Evolutionary conservation across 495 filamentous ascomycete species (phyloP).

Genomic region (Talaromyces thailandensis): DNA sequence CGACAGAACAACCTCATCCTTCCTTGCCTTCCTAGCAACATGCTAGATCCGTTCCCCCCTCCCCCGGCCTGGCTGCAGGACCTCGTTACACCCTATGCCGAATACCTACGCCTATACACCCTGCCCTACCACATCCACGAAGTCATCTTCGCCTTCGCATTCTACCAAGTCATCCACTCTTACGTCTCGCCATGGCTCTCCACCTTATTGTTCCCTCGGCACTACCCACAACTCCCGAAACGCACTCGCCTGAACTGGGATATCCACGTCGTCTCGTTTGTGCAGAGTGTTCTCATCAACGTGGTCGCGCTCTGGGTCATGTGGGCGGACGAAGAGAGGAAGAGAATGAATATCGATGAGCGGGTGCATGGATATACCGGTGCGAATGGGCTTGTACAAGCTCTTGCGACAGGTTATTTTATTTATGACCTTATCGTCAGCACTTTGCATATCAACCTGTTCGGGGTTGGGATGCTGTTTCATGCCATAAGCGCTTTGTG

Average conservation of each 20-base stretch:
- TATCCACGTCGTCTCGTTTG: conserved; percentile 88
- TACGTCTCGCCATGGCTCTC: conserved; percentile 71
- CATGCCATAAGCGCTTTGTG: conserved; percentile 78
- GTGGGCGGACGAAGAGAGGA: conserved; percentile 65
- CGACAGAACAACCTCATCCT: not conserved
- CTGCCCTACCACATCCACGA: conserved; percentile 87
- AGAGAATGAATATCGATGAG: conserved; percentile 58
- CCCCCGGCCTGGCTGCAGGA: conserved; percentile 34
- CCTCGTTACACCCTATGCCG: conserved; percentile 34
- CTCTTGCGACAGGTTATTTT: conserved; percentile 88
- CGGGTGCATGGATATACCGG: conserved; percentile 90
- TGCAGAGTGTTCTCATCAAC: conserved; percentile 78
- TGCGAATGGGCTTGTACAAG: conserved; percentile 70
- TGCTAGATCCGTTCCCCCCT: conserved; percentile 42
- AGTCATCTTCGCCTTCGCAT: conserved; percentile 58
- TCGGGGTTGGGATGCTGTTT: conserved; percentile 81
- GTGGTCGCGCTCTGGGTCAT: conserved; percentile 75
- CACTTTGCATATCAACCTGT: conserved; percentile 59
- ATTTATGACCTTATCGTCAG: conserved; percentile 84
- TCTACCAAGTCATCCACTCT: conserved; percentile 70
- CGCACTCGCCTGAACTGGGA: conserved; percentile 88
- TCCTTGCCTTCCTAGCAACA: conserved; percentile 14
- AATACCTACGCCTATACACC: conserved; percentile 50
- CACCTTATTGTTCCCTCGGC: conserved; percentile 53
- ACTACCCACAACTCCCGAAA: conserved; percentile 56